Evolutionary conservation across 306 rosid genomes (phyloP), one percentile per base, ranked within the genome.

Genomic region (Macrotyloma uniflorum): DNA sequence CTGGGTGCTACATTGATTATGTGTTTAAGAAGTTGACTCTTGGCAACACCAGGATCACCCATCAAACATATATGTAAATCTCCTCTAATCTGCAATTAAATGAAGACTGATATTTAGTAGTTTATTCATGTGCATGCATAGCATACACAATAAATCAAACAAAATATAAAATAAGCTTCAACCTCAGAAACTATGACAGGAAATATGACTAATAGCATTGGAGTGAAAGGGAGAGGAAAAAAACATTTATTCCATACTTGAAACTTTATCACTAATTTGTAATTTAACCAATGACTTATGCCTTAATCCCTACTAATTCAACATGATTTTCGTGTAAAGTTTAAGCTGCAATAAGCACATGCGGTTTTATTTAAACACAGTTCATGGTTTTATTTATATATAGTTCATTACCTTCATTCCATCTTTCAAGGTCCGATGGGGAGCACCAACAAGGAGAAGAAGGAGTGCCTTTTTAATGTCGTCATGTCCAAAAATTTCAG

Each of bases 21-120:
- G 88, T 93, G 96, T 78, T 96, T 96, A 66, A 91, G 99, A 77
- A 96, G 99, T 89, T 93, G 99, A 90, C 98, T 96, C 89, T 96
- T 93, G 77, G 99, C 99, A 85, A 96, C 99, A 76, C 99, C 99
- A 83, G 99, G 97, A 85, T 93, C 99, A 54, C 99, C 99, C 99
- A 96, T 96, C 87, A 96, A 83, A 82, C 99, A 93, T 74, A 96
- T 86, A 86, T 93, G 99, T 75, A 96, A 75, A 76, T 96, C 99
- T 74, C 99, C 99, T 85, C 99, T 93, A 65, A 96, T 96, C 99
- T 96, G 90, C 71, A 74, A 77, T 83, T 19, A 38, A 72, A 78
- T 10, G 67, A 74, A 81, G 47, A 67, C 8, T 76, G 28, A 57
- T 43, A 19, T 20, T 77, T 55, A 57, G 58, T 58, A 15, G 75